Evolutionary conservation across 306 rosid species (phyloP), one percentile per base, ranked within the genome.

Genomic region (Parietaria judaica): DNA sequence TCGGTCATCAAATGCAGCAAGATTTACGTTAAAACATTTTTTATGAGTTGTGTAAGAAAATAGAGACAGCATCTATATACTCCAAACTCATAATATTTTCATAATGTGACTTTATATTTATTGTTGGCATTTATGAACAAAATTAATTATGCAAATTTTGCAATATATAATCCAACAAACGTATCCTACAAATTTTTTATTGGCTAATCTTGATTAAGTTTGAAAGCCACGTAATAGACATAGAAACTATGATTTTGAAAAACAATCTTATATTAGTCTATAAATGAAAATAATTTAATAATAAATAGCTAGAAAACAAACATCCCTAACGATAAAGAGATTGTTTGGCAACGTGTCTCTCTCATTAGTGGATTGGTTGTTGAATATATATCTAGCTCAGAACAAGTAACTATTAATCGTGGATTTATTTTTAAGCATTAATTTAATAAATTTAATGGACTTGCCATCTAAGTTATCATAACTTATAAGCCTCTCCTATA

Each of bases 311-410:
- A 16, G 74, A 58, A 63, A 66, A 64, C 56, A 81, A 78, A 35
- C 69, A 58, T 31, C 55, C 5, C 45, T 47, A 31, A 15, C 41
- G 64, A 39, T n/a, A 55, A 60, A 67, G 61, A 66, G 51, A 35
- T 56, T 66, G 82, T 67, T 67, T 68, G 90, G 74, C 72, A 60
- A 50, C 48, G 56, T 51, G 81, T 84, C 84, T 50, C 50, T 65
- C 64, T 87, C 88, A 52, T 65, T 56, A 73, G 79, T 71, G 80
- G 76, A 68, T 67, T 67, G 77, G 83, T 75, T 56, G 90, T 74
- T 78, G 82, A 64, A 71, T 75, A 67, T 72, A 74, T 76, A 76
- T 74, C 58, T 57, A 46, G 51, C 51, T 60, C 65, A 53, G 60
- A 47, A 70, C 31, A 23, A 23, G 31, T 23, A 23, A 23, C 31